phyloP scores from a whole-genome alignment of 2,329 filamentous ascomycete species.

The Onygenales sp. region DNA sequence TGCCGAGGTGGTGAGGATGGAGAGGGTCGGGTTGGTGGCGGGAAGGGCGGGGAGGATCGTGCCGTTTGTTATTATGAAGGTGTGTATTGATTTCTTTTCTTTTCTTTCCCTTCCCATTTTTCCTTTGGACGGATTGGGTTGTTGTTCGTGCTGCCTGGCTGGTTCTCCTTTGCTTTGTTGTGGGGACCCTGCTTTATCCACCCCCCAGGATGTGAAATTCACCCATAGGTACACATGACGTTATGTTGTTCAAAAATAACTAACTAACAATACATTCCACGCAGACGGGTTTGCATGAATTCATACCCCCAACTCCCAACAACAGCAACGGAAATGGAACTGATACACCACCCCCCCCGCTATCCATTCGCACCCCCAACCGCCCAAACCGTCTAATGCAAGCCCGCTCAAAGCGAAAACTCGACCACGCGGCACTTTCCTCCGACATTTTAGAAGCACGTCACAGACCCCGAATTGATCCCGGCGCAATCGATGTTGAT shows the following conservation, averaged over 20 bases:
- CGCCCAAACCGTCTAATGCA: slow-evolving; percentile 11
- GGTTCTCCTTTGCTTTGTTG: background rate
- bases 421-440: slow-evolving; percentile 23
- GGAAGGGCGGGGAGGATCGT: slow-evolving; percentile 24
- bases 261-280: too few species aligned
- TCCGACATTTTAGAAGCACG: slow-evolving; percentile 32
- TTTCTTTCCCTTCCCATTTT: background rate
- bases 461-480: background rate
- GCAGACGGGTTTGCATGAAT: slow-evolving; percentile 1
- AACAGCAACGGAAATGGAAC: background rate
- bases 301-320: background rate
- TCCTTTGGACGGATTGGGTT: background rate
- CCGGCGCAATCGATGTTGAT: background rate
- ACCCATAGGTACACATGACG: too few species aligned
- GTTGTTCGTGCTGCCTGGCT: background rate
- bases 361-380: slow-evolving; percentile 6
- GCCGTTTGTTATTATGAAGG: slow-evolving; percentile 31
- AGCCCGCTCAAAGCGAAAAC: slow-evolving; percentile 29
- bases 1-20: slow-evolving; percentile 56
- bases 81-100: slow-evolving; percentile 11
- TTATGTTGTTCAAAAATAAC: too few species aligned
- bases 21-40: slow-evolving; percentile 38
- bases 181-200: too few species aligned
- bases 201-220: too few species aligned
- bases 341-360: slow-evolving; percentile 1